Conservation (phyloP, 768 basidiomycete species). For the Tephrocybe rancida region DNA sequence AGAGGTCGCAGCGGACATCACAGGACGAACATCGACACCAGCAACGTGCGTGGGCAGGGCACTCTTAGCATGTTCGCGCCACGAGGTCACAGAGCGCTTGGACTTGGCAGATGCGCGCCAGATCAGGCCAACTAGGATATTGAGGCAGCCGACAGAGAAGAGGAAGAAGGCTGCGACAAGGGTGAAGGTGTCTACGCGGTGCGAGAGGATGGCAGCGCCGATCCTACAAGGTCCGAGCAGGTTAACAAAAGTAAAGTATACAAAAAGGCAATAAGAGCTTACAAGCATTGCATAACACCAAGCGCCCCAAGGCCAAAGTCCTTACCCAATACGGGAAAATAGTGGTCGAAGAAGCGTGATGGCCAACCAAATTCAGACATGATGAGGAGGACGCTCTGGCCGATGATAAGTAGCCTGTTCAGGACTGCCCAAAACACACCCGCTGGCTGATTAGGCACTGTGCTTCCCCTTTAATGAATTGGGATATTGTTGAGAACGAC, state of each 20-base stretch:
- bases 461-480: conserved; percentile 59
- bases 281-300: conserved; percentile 88
- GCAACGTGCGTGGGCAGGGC: conserved; percentile 53
- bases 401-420: conserved; percentile 84
- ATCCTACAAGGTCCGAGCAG: conserved; percentile 42
- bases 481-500: too few species aligned
- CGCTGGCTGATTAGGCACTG: conserved; percentile 89
- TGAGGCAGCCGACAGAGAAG: conserved; percentile 88
- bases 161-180: conserved; percentile 92
- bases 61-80: conserved; percentile 57
- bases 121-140: conserved; percentile 77
- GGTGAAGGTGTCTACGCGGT: conserved; percentile 85
- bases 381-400: conserved; percentile 79
- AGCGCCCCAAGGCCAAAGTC: conserved; percentile 86
- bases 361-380: conserved; percentile 88
- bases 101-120: conserved; percentile 65
- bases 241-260: background rate
- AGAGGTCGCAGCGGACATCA: conserved; percentile 28
- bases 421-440: conserved; percentile 92
- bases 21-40: conserved; percentile 36
- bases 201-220: conserved; percentile 71
- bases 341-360: conserved; percentile 73
- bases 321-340: conserved; percentile 85
- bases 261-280: conserved; percentile 23
- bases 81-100: conserved; percentile 65